phyloP scores from a whole-genome alignment of 2,329 filamentous ascomycete species.

The Ophiostoma ips region DNA sequence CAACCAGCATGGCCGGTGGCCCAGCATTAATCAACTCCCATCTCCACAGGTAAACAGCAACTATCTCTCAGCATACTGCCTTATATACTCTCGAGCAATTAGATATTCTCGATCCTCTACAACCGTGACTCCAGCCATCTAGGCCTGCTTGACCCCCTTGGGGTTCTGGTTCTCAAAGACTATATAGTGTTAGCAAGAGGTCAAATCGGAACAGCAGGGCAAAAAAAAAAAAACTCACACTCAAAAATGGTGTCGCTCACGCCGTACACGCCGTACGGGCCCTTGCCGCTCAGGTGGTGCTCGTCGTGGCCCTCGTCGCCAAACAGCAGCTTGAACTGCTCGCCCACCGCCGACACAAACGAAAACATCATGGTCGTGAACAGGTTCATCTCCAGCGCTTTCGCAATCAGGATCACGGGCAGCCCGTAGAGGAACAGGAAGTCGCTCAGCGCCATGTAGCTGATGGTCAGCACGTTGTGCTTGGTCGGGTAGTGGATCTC shows the following conservation, averaged over 20 bases:
- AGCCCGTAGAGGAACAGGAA: neutral
- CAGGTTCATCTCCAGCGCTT: neutral
- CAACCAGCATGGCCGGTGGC: no score
- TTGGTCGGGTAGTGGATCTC: neutral
- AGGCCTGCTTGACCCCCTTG: no score
- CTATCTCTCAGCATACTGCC: no score
- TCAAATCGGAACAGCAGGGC: no score
- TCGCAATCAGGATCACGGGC: neutral
- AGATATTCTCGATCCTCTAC: no score
- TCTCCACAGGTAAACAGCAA: no score
- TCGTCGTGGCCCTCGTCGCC: slow-evolving; percentile 2
- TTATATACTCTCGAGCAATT: no score
- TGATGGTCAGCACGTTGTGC: slow-evolving; percentile 1
- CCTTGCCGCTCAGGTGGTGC: neutral
- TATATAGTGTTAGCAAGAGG: no score
- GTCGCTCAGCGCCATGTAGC: neutral
- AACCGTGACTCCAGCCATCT: no score
- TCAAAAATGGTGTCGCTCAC: neutral
- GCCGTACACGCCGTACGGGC: neutral
- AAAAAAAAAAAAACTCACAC: neutral
- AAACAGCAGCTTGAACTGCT: neutral
- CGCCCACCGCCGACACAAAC: neutral
- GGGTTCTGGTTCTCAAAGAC: no score
- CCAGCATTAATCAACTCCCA: no score
- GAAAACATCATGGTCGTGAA: neutral